Evolutionary conservation across 768 basidiomycete genomes (phyloP).

Genomic region (Serendipita sp.): DNA sequence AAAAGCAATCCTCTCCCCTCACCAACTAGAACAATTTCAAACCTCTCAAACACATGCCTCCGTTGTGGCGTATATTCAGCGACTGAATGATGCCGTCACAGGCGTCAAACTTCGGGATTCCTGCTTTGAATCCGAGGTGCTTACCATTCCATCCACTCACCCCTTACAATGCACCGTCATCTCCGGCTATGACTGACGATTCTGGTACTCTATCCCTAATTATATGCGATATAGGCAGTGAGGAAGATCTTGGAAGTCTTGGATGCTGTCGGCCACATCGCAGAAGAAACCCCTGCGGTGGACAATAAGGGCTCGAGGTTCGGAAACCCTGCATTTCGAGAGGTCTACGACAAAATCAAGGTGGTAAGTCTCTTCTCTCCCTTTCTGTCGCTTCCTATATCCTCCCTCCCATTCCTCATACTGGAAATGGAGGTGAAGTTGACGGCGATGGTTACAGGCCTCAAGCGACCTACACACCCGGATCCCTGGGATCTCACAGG

Average conservation of each 20-base stretch:
- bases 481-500: conserved; percentile 41
- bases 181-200: not conserved
- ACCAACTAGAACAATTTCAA: conserved; percentile 74
- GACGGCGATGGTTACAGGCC: conserved; percentile 27
- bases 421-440: not conserved
- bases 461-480: conserved; percentile 41
- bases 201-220: not conserved
- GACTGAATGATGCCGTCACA: conserved; percentile 58
- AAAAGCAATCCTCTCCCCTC: conserved; percentile 61
- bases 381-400: not conserved
- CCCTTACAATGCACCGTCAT: not conserved
- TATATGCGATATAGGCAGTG: conserved; percentile 37
- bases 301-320: conserved; percentile 86
- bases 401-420: not conserved
- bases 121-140: conserved; percentile 42
- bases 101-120: conserved; percentile 61
- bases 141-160: conserved; percentile 17
- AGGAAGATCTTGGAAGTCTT: conserved; percentile 46
- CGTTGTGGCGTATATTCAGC: conserved; percentile 54
- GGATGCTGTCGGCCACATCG: conserved; percentile 48
- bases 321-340: conserved; percentile 91
- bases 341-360: conserved; percentile 70
- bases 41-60: conserved; percentile 50
- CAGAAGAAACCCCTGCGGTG: conserved; percentile 61
- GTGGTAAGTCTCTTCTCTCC: conserved; percentile 43